phyloP scores from a whole-genome alignment of 2,329 filamentous ascomycete species.

The Sclerotinia trifoliorum region DNA sequence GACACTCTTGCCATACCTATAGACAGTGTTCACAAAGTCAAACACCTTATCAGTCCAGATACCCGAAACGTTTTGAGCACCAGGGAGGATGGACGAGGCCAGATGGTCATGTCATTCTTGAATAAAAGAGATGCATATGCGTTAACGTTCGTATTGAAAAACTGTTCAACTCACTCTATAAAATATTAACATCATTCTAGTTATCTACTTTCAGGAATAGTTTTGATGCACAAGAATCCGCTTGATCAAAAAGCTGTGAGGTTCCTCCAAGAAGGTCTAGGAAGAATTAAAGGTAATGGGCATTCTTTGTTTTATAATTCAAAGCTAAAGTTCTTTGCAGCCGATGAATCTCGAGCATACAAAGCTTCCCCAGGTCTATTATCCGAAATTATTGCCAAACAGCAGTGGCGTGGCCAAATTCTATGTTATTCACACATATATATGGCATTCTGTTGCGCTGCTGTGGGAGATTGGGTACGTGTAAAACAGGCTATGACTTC shows the following conservation, averaged over 20 bases:
- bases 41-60: constrained; percentile 55
- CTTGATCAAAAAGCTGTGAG: constrained; percentile 55
- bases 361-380: constrained; percentile 34
- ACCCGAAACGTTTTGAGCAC: constrained; percentile 55
- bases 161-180: neutral
- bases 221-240: constrained; percentile 51
- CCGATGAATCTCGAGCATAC: constrained; percentile 17
- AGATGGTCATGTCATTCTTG: constrained; percentile 59
- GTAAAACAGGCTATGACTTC: constrained; percentile 34
- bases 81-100: constrained; percentile 49
- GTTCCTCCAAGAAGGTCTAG: constrained; percentile 57
- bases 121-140: constrained; percentile 55
- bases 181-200: constrained; percentile 24
- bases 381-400: constrained; percentile 33
- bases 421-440: constrained; percentile 39
- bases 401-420: constrained; percentile 37
- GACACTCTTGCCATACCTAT: constrained; percentile 56
- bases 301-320: neutral
- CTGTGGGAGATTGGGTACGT: constrained; percentile 35
- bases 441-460: constrained; percentile 38
- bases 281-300: constrained; percentile 41
- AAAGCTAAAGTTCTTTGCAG: constrained; percentile 3
- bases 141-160: constrained; percentile 33
- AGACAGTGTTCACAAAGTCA: constrained; percentile 49
- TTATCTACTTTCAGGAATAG: constrained; percentile 36